Evolutionary conservation across 2,329 filamentous ascomycete species (phyloP).

Genomic region (Cryphonectria radicalis): DNA sequence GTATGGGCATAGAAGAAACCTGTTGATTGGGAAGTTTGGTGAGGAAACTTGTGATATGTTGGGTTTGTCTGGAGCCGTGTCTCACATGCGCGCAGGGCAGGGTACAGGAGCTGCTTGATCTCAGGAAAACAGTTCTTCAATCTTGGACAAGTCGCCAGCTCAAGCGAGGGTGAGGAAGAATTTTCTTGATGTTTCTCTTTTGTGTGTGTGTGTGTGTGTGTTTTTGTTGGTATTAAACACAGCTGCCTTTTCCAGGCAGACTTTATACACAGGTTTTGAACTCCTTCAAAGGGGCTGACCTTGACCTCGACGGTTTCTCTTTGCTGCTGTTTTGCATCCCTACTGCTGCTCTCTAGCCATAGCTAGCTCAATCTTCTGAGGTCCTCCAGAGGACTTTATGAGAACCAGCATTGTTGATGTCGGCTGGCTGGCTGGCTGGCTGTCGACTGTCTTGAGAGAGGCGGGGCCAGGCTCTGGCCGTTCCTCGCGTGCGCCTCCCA

Average conservation of each 20-base stretch:
- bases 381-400: not conserved
- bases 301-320: not conserved
- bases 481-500: not conserved
- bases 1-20: not conserved
- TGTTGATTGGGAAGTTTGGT: not conserved
- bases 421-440: no score
- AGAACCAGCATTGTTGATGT: not conserved
- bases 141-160: not conserved
- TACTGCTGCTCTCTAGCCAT: not conserved
- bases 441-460: not conserved
- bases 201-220: not conserved
- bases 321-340: not conserved
- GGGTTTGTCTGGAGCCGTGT: not conserved
- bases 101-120: not conserved
- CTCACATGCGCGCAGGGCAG: not conserved
- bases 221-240: not conserved
- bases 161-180: not conserved
- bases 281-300: not conserved
- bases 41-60: not conserved
- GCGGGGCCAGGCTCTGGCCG: not conserved
- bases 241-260: not conserved
- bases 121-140: not conserved
- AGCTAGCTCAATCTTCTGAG: not conserved
- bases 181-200: not conserved
- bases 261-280: not conserved